phyloP scores from a whole-genome alignment of 495 filamentous ascomycete genomes.

The Penicillium longicatenatum region DNA sequence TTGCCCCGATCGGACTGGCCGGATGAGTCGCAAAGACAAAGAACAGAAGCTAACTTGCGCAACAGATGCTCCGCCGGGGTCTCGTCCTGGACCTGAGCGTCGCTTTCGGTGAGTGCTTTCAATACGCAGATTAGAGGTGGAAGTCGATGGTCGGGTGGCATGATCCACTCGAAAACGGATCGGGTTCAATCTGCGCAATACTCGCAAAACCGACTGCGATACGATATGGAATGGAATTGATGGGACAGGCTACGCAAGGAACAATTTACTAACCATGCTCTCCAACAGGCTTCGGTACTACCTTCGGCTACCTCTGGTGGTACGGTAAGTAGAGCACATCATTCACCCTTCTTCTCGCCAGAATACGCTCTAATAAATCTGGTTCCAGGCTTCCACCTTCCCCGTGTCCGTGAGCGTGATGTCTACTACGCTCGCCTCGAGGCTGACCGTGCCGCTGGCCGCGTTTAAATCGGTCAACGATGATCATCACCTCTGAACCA shows the following conservation, averaged over 20 bases:
- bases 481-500: constrained; percentile 16
- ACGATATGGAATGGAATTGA: background rate
- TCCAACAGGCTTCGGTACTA: constrained; percentile 62
- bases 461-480: constrained; percentile 32
- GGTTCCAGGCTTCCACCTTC: constrained; percentile 71
- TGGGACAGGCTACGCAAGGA: background rate
- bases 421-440: constrained; percentile 76
- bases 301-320: constrained; percentile 78
- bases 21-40: constrained; percentile 4
- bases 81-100: constrained; percentile 79
- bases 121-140: background rate
- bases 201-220: background rate
- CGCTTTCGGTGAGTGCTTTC: constrained; percentile 63
- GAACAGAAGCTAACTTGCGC: constrained; percentile 11
- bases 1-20: constrained; percentile 26
- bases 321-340: constrained; percentile 62
- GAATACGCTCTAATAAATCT: background rate
- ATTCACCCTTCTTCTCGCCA: background rate
- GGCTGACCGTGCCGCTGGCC: constrained; percentile 57
- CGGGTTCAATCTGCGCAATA: constrained; percentile 1
- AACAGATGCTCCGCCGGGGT: constrained; percentile 70
- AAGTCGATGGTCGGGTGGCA: constrained; percentile 18
- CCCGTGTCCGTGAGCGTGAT: constrained; percentile 73
- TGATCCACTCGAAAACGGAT: constrained; percentile 13
- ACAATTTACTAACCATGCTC: constrained; percentile 10